Percentiles rank a stretch among this genome's conserved stretches.
Evolutionary conservation across 169 alveolate genomes (phyloP).

Genomic region (Eimeria tenella): DNA sequence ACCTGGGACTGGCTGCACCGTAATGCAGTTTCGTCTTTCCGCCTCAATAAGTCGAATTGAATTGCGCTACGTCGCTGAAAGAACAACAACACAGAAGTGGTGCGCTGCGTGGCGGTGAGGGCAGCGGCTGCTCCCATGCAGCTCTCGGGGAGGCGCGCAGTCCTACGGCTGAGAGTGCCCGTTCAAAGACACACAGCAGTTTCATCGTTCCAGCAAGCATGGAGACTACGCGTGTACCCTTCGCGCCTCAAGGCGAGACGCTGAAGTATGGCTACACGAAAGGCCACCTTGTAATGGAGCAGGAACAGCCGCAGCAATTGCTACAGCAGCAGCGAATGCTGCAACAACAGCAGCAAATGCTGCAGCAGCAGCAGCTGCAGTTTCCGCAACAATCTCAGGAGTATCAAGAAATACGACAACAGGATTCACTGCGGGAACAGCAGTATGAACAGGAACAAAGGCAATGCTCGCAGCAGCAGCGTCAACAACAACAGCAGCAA

Average conservation of each 20-base stretch:
- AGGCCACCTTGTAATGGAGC: slow-evolving; percentile 41
- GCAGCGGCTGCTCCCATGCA: slow-evolving; percentile 58
- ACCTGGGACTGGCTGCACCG: slow-evolving; percentile 29
- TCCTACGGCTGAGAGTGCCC: slow-evolving; percentile 28
- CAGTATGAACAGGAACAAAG: slow-evolving; percentile 42
- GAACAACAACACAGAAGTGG: not conserved
- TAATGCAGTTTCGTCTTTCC: slow-evolving; percentile 22
- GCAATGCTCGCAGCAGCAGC: slow-evolving; percentile 50
- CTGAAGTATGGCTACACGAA: slow-evolving; percentile 31
- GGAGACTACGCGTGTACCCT: slow-evolving; percentile 41
- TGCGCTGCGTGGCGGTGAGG: not conserved
- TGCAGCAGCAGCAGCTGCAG: slow-evolving; percentile 25
- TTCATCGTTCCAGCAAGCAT: slow-evolving; percentile 10
- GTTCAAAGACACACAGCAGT: not conserved
- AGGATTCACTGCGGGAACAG: slow-evolving; percentile 5
- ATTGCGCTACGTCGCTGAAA: not conserved
- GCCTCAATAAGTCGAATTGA: slow-evolving; percentile 28
- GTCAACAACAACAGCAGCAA: slow-evolving; percentile 37
- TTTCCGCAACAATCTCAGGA: slow-evolving; percentile 27
- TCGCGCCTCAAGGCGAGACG: slow-evolving; percentile 28
- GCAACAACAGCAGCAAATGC: not conserved
- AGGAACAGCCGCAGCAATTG: slow-evolving; percentile 6
- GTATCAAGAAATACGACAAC: slow-evolving; percentile 18
- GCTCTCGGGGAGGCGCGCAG: slow-evolving; percentile 16
- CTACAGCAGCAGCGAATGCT: not conserved